Conservation (phyloP, 805 yeast species). For the Candida ovalis region DNA sequence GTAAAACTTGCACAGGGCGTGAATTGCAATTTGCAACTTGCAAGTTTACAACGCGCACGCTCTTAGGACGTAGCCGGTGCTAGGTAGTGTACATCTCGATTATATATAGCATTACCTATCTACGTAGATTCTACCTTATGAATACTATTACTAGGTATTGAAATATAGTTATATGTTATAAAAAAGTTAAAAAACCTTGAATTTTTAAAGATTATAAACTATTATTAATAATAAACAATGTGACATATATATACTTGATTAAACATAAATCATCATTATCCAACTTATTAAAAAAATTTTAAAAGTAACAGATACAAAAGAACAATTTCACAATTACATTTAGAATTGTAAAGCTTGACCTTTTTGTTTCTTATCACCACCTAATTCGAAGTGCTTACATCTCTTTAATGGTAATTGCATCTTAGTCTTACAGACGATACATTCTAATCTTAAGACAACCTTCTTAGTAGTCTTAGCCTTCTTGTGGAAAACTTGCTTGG, state of each 20-base stretch:
- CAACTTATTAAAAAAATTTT: neutral
- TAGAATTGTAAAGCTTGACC: conserved; percentile 99
- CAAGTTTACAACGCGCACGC: no score
- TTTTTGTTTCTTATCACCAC: conserved; percentile 99
- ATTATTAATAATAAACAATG: neutral
- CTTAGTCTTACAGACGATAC: conserved; percentile 98
- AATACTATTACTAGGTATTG: no score
- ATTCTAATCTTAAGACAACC: conserved; percentile 98
- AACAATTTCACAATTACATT: conserved; percentile 29
- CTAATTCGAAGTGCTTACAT: conserved; percentile 99
- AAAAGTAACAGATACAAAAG: neutral
- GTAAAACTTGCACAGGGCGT: no score
- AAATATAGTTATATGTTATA: no score
- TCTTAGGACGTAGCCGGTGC: no score
- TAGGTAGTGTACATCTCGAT: no score
- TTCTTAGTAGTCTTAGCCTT: conserved; percentile 99
- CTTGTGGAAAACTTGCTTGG: conserved; percentile 99
- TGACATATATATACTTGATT: neutral
- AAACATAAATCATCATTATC: neutral
- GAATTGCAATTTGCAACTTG: no score
- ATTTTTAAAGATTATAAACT: neutral
- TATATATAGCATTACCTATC: no score
- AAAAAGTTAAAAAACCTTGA: neutral
- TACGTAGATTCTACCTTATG: no score
- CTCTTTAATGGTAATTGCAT: conserved; percentile 97